A percentile compares a stretch with the other conserved stretches of the same genome.
Evolutionary conservation across 768 basidiomycete genomes (phyloP).

Genomic region (Mycena alexandri): DNA sequence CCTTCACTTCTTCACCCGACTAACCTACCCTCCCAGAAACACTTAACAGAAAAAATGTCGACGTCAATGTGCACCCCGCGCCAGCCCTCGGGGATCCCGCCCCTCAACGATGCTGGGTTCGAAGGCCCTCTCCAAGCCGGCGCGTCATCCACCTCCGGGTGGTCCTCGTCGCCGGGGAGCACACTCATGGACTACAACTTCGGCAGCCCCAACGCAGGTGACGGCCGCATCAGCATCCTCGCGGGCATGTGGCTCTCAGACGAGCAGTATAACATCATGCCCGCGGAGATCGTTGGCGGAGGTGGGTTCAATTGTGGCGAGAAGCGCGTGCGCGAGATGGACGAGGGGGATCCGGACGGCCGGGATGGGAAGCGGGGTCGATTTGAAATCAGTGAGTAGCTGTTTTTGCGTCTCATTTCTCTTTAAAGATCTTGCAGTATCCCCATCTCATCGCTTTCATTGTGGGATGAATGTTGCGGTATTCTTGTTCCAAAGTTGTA

Average conservation of each 20-base stretch:
- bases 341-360: slow-evolving; percentile 52
- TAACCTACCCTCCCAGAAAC: slow-evolving; percentile 66
- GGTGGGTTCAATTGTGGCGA: slow-evolving; percentile 62
- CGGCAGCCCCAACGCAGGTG: slow-evolving; percentile 55
- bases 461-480: neutral
- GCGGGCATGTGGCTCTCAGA: slow-evolving; percentile 91
- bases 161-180: slow-evolving; percentile 6
- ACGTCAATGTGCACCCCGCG: slow-evolving; percentile 50
- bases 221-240: slow-evolving; percentile 82
- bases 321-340: slow-evolving; percentile 48
- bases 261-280: slow-evolving; percentile 86
- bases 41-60: slow-evolving; percentile 75
- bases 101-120: slow-evolving; percentile 66
- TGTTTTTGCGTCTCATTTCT: neutral
- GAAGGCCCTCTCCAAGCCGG: slow-evolving; percentile 66
- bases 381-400: slow-evolving; percentile 70
- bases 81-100: slow-evolving; percentile 75
- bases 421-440: no score
- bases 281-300: slow-evolving; percentile 78
- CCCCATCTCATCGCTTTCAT: slow-evolving; percentile 8
- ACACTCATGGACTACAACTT: slow-evolving; percentile 28
- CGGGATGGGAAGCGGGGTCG: slow-evolving; percentile 69
- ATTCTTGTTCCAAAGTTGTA: slow-evolving; percentile 22
- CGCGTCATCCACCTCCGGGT: slow-evolving; percentile 39
- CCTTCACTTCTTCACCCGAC: neutral